These are phyloP conservation scores for Mariannaea sp. DNA, from an alignment of 2,329 filamentous ascomycete species.

Conservation along the genomic window DNA sequence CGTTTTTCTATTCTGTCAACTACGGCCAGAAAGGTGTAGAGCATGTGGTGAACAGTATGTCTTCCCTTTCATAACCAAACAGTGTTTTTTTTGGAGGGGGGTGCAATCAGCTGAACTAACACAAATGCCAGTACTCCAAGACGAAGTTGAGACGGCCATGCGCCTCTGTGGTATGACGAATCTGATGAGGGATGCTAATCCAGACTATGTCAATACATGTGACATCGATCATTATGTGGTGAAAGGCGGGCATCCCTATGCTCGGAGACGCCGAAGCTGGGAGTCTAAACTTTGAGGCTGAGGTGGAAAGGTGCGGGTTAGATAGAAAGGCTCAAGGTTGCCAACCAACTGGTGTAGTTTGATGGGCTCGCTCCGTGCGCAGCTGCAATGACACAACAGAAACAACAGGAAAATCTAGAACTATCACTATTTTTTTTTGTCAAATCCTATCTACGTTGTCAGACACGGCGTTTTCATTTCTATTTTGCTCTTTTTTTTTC, in stretches of 20 bases:
- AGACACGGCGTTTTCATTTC: too few relatives aligned
- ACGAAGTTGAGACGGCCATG: constrained; percentile 71
- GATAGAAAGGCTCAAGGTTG: too few relatives aligned
- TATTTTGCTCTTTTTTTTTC: too few relatives aligned
- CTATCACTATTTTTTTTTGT: too few relatives aligned
- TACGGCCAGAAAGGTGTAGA: constrained; percentile 65
- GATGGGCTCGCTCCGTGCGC: too few relatives aligned
- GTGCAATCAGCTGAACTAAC: too few relatives aligned
- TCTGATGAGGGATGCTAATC: constrained; percentile 13
- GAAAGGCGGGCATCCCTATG: constrained; percentile 11
- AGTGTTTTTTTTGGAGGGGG: too few relatives aligned
- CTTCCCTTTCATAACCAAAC: not conserved
- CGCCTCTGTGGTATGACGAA: constrained; percentile 46
- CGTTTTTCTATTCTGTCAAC: constrained; percentile 62
- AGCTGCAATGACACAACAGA: too few relatives aligned
- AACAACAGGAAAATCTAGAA: too few relatives aligned
- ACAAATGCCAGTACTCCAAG: constrained; percentile 45
- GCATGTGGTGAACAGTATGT: constrained; percentile 57
- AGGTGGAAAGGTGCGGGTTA: too few relatives aligned
- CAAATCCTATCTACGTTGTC: too few relatives aligned
- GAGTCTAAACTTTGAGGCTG: not conserved
- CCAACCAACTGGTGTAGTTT: too few relatives aligned
- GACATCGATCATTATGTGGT: constrained; percentile 7
- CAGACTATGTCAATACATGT: constrained; percentile 10
- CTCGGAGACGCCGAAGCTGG: not conserved